A percentile compares a stretch with the other conserved stretches of the same genome.
These are phyloP conservation scores for Alternaria gansuensis DNA, from an alignment of 2,329 filamentous ascomycete species.

Conservation along the genomic window DNA sequence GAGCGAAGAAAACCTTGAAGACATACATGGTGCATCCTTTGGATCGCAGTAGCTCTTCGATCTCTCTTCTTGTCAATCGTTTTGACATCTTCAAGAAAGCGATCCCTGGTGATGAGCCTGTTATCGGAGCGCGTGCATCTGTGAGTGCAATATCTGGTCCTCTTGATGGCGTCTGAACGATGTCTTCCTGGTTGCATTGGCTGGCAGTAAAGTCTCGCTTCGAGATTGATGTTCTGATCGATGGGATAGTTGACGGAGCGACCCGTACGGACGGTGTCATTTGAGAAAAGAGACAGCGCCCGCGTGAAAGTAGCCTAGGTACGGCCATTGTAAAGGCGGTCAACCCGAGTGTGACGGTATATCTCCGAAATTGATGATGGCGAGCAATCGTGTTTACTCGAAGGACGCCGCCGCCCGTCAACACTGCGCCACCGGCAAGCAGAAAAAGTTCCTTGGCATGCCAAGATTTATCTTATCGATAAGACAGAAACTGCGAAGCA, in stretches of 20 bases:
- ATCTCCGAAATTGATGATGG: neutral
- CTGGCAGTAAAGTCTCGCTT: slow-evolving; percentile 28
- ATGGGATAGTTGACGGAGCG: slow-evolving; percentile 21
- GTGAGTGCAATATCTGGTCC: slow-evolving; percentile 15
- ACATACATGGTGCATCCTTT: slow-evolving; percentile 37
- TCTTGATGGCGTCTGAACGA: slow-evolving; percentile 17
- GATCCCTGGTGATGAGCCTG: slow-evolving; percentile 19
- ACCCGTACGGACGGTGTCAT: slow-evolving; percentile 20
- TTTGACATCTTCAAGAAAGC: slow-evolving; percentile 24
- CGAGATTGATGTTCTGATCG: slow-evolving; percentile 19
- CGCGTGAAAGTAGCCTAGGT: slow-evolving; percentile 20
- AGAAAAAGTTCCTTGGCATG: slow-evolving; percentile 14
- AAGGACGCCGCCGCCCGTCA: neutral
- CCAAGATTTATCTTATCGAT: slow-evolving; percentile 14
- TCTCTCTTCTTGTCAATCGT: slow-evolving; percentile 15
- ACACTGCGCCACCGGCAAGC: neutral
- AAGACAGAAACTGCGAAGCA: neutral
- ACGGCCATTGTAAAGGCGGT: slow-evolving; percentile 25
- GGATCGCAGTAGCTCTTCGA: slow-evolving; percentile 25
- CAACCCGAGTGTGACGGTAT: neutral
- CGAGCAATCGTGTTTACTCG: neutral
- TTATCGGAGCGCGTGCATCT: slow-evolving; percentile 4
- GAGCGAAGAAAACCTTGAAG: neutral
- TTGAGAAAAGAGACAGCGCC: slow-evolving; percentile 25
- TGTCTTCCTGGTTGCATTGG: slow-evolving; percentile 12